These are phyloP conservation scores for Pseudofabraea citricarpa DNA, from an alignment of 2,329 filamentous ascomycete genomes.

Conservation along the genomic window DNA sequence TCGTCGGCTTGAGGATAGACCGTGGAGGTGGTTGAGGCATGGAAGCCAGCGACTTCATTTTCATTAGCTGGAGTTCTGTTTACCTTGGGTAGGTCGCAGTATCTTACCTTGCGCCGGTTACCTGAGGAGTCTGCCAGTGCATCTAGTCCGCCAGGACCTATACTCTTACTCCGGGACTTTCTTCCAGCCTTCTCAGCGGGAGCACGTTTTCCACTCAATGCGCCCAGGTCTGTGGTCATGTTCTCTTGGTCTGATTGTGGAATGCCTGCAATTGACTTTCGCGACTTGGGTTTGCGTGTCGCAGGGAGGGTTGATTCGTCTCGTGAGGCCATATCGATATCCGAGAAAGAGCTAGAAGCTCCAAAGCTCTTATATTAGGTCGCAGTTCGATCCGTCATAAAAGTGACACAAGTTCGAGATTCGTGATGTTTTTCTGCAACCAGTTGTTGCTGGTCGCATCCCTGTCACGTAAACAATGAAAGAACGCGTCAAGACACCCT, in stretches of 20 bases:
- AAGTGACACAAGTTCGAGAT: too few species aligned
- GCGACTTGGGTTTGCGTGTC: constrained; percentile 43
- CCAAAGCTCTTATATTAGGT: constrained; percentile 4
- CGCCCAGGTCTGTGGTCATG: constrained; percentile 61
- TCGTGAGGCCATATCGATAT: constrained; percentile 32
- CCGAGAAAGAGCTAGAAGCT: constrained; percentile 10
- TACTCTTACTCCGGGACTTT: constrained; percentile 90
- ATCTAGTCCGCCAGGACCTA: constrained; percentile 87
- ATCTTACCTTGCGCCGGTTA: constrained; percentile 71
- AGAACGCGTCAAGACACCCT: too few species aligned
- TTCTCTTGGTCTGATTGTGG: constrained; percentile 70
- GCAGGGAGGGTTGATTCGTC: constrained; percentile 48
- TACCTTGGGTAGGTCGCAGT: constrained; percentile 29
- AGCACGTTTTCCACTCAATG: constrained; percentile 27
- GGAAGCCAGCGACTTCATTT: constrained; percentile 22
- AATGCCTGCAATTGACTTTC: constrained; percentile 69
- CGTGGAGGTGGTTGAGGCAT: constrained; percentile 42
- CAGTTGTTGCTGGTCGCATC: too few species aligned
- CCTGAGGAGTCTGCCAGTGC: constrained; percentile 70
- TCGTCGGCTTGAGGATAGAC: constrained; percentile 79
- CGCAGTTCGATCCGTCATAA: constrained; percentile 10
- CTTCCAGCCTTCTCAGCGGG: constrained; percentile 29
- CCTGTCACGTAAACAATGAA: constrained; percentile 20
- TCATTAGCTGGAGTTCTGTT: constrained; percentile 10
- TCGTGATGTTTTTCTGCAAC: too few species aligned